Evolutionary conservation across 192 early-diverging fungal species (phyloP).

Genomic region (Phycomyces blakesleeanus): DNA sequence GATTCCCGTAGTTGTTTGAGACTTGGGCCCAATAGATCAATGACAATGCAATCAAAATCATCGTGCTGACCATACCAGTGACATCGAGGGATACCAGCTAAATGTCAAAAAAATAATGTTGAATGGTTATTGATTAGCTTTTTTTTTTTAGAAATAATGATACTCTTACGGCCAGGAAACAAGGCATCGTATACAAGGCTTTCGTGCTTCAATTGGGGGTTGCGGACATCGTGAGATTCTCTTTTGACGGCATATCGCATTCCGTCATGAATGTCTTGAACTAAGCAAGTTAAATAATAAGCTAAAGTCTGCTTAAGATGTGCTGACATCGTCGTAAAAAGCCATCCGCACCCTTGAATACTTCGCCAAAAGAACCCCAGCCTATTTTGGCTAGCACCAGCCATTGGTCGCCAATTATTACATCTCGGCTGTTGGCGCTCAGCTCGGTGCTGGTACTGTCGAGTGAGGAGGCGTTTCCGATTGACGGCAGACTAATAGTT

Average conservation of each 20-base stretch:
- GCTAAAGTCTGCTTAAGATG: neutral
- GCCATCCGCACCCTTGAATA: slow-evolving; percentile 45
- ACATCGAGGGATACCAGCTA: slow-evolving; percentile 46
- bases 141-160: too few relatives aligned
- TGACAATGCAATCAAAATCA: slow-evolving; percentile 47
- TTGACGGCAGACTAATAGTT: neutral
- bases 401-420: slow-evolving; percentile 50
- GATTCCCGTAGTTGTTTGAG: slow-evolving; percentile 42
- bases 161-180: slow-evolving; percentile 40
- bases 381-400: slow-evolving; percentile 52
- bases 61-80: slow-evolving; percentile 54
- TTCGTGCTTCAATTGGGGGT: slow-evolving; percentile 51
- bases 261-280: slow-evolving; percentile 40
- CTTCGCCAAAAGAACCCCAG: slow-evolving; percentile 57
- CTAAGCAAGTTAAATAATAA: slow-evolving; percentile 24
- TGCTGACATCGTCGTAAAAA: neutral
- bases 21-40: slow-evolving; percentile 56
- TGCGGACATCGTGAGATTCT: slow-evolving; percentile 33
- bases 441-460: neutral
- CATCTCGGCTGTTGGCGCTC: slow-evolving; percentile 11
- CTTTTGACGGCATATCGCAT: slow-evolving; percentile 51
- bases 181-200: slow-evolving; percentile 41
- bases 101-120: too few relatives aligned
- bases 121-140: too few relatives aligned
- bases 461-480: neutral